Conservation (phyloP, 225 moss, liverwort and hornwort genomes). For the Asterella californica region DNA sequence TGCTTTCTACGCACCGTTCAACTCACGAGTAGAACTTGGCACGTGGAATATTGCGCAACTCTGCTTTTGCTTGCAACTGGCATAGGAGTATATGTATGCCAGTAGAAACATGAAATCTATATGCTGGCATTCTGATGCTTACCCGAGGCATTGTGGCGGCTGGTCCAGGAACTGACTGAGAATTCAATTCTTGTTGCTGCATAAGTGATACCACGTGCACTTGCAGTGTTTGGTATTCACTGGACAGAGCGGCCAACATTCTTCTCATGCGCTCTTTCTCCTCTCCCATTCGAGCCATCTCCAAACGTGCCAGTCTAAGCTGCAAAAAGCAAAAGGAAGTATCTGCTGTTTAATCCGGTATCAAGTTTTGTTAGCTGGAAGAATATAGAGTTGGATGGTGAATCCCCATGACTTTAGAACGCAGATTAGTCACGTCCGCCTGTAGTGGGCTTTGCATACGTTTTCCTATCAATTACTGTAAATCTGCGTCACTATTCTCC, state of each 20-base stretch:
- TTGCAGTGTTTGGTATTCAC: slow-evolving; percentile 12
- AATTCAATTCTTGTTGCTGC: slow-evolving; percentile 12
- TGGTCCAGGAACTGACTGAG: not conserved
- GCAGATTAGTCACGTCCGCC: not conserved
- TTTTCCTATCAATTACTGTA: not conserved
- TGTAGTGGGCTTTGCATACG: too few species aligned
- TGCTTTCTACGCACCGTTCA: not conserved
- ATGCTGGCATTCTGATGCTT: too few species aligned
- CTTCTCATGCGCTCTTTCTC: slow-evolving; percentile 22
- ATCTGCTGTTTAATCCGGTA: not conserved
- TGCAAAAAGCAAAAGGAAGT: not conserved
- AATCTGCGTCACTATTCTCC: not conserved
- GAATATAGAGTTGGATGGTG: not conserved
- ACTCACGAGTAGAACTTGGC: not conserved
- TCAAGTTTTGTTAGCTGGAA: not conserved
- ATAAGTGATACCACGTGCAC: slow-evolving; percentile 14
- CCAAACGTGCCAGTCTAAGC: slow-evolving; percentile 15
- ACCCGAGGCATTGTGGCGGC: not conserved
- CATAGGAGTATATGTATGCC: not conserved
- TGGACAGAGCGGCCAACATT: not conserved
- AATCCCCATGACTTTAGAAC: not conserved
- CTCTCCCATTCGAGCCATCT: slow-evolving; percentile 21
- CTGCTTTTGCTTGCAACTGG: too few species aligned
- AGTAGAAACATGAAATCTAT: too few species aligned
- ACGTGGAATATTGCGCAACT: too few species aligned